Conservation (phyloP, 768 basidiomycete species). For the Suillus subalutaceus region DNA sequence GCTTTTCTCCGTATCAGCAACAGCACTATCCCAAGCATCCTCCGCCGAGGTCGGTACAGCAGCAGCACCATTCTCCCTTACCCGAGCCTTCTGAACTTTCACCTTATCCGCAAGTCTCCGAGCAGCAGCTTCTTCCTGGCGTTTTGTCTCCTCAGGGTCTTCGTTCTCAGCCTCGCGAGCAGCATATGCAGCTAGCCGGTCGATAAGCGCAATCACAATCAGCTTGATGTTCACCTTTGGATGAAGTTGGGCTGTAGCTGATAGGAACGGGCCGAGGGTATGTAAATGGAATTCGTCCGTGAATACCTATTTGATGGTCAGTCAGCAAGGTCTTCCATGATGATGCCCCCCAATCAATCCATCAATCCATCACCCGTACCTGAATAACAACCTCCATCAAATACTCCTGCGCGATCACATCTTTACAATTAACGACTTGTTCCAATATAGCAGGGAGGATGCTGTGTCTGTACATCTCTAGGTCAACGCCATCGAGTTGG, state of each 20-base stretch:
- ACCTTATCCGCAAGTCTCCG: conserved; percentile 87
- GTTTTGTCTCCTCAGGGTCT: conserved; percentile 91
- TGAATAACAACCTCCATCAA: conserved; percentile 99
- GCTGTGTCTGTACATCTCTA: conserved; percentile 82
- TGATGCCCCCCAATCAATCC: background rate
- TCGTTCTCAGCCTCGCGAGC: conserved; percentile 97
- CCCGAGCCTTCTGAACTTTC: conserved; percentile 66
- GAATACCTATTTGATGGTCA: conserved; percentile 69
- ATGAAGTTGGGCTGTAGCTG: conserved; percentile 94
- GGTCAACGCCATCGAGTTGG: conserved; percentile 94
- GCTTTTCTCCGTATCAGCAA: conserved; percentile 25
- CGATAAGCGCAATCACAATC: conserved; percentile 97
- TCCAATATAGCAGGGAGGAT: conserved; percentile 95
- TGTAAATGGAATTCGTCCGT: conserved; percentile 98
- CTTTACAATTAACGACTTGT: conserved; percentile 98
- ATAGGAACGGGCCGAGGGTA: conserved; percentile 93
- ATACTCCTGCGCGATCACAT: conserved; percentile 98
- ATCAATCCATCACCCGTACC: conserved; percentile 40
- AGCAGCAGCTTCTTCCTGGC: conserved; percentile 92
- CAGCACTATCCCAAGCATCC: conserved; percentile 29
- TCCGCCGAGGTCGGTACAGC: conserved; percentile 24
- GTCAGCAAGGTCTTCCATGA: background rate
- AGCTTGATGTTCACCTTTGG: conserved; percentile 98
- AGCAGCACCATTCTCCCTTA: conserved; percentile 49
- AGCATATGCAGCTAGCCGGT: conserved; percentile 93